Conservation (phyloP, 495 filamentous ascomycete species). For the Talaromyces nanjingensis region DNA sequence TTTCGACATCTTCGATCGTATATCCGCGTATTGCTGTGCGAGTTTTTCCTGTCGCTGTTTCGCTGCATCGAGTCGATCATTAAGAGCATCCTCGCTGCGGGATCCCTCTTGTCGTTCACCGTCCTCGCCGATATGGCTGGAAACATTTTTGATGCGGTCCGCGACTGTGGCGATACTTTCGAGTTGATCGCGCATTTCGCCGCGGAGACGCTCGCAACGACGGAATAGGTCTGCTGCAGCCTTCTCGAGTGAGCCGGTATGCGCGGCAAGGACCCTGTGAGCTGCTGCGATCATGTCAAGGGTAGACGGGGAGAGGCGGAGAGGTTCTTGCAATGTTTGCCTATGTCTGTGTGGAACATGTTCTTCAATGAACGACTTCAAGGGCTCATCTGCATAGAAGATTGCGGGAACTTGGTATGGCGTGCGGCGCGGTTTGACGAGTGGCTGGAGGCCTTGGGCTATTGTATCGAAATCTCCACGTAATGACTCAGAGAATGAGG, state of each 20-base stretch:
- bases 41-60: slow-evolving; percentile 54
- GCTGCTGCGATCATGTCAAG: slow-evolving; percentile 69
- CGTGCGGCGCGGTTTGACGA: slow-evolving; percentile 37
- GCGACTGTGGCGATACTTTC: slow-evolving; percentile 59
- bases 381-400: slow-evolving; percentile 50
- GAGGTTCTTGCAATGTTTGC: slow-evolving; percentile 57
- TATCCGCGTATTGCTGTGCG: slow-evolving; percentile 52
- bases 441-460: slow-evolving; percentile 7
- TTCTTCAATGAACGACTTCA: slow-evolving; percentile 56
- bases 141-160: slow-evolving; percentile 56
- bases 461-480: slow-evolving; percentile 18
- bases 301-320: slow-evolving; percentile 68
- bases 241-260: slow-evolving; percentile 63
- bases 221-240: slow-evolving; percentile 80
- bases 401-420: slow-evolving; percentile 63
- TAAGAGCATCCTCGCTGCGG: slow-evolving; percentile 45
- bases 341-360: slow-evolving; percentile 54
- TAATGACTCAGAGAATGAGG: slow-evolving; percentile 24
- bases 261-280: slow-evolving; percentile 64
- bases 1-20: slow-evolving; percentile 55
- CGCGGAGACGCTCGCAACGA: slow-evolving; percentile 63
- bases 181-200: slow-evolving; percentile 67
- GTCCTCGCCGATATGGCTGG: slow-evolving; percentile 51
- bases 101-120: slow-evolving; percentile 31
- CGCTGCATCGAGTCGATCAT: slow-evolving; percentile 52